Base-by-base conservation (phyloP, 305 asterid species). In the Fraxinus dipetala region DNA sequence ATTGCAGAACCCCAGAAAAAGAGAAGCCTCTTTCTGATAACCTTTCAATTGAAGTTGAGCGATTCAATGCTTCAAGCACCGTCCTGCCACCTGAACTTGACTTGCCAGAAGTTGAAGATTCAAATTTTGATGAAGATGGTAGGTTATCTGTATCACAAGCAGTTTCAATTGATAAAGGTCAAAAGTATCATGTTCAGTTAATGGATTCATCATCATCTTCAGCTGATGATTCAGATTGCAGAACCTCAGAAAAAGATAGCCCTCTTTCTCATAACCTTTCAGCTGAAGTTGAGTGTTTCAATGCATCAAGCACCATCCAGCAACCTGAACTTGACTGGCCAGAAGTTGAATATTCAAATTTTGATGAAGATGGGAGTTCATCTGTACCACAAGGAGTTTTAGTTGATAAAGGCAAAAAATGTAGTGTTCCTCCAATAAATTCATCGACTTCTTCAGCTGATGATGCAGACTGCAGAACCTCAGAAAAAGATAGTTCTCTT, bases 141-240 rank as follows among this genome's bases (percentile, higher is more conserved):
- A 80, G 22, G 67, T 84, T 75, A 76, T 85, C 78, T 32, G 73
- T 76, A 75, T 48, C 85, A 28, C 35, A 79, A 13, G 20, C 38
- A 54, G n/a, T 78, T 75, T 79, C 83, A 75, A 45, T 51, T 69
- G 83, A 43, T 76, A 74, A 85, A 83, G 78, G 45, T 70, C 83
- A 63, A 30, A 77, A 67, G 75, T 82, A 72, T 76, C 20, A 78
- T 77, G 22, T n/a, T 67, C 38, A n/a, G 32, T 3, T 77, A 54
- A 77, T 86, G 51, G 84, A 82, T 79, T 78, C 88, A 80, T 78
- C 81, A 72, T 74, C 81, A 51, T 84, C 81, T 80, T 84, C 87
- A 61, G 76, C 26, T 77, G 65, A 76, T 45, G 85, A 74, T 81
- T 79, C 34, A 32, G 86, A 79, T 77, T 65, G 76, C 54, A 59